Evolutionary conservation across 2,329 filamentous ascomycete species (phyloP), one percentile per base, ranked within the genome.

Genomic region (Botrytis porri): DNA sequence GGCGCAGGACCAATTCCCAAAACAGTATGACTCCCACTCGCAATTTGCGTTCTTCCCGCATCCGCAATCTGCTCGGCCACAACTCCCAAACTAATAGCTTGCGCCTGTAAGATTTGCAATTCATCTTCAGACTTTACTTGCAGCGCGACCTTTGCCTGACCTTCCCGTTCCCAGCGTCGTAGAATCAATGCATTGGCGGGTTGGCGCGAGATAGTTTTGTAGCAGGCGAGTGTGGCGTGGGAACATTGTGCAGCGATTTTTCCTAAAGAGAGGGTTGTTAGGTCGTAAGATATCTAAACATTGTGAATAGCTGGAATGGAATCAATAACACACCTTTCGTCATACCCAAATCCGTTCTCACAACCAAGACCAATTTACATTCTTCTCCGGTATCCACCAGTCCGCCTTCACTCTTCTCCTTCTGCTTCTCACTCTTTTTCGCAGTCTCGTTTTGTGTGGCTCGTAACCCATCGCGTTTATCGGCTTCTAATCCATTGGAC

Each of bases 181-280:
- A 99, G 88, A 70, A 97, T 84, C 61, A 85, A 85, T 72, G 89
- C 88, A 64, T 87, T 85, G 22, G 88, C 82, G 62, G 84, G 79
- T 37, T 86, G 86, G 62, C 85, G 83, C 73, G 89, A 83, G 76
- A 97, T 89, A 74, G 90, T 85, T 85, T 98, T 98, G 89, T 97
- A 99, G 88, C 95, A 98, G 72, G 95, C 95, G 73, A 99, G 90
- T 4, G 95, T 97, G n/a, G 96, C 96, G 83, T 98, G 96, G 67
- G 92, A 93, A 84, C 93, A 95, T 84, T 98, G 96, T 12, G 96
- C 96, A 73, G 94, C 96, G 79, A 98, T 98, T 87, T 99, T 99
- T 79, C 95, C 95, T 97, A 76, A 8, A 63, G 37, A 39, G 22
- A 22, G 35, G n/a, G 66, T 54, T n/a, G 72, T 69, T 57, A 48